Conservation (phyloP, 257 asterid species). For the Nicotiana noctiflora region DNA sequence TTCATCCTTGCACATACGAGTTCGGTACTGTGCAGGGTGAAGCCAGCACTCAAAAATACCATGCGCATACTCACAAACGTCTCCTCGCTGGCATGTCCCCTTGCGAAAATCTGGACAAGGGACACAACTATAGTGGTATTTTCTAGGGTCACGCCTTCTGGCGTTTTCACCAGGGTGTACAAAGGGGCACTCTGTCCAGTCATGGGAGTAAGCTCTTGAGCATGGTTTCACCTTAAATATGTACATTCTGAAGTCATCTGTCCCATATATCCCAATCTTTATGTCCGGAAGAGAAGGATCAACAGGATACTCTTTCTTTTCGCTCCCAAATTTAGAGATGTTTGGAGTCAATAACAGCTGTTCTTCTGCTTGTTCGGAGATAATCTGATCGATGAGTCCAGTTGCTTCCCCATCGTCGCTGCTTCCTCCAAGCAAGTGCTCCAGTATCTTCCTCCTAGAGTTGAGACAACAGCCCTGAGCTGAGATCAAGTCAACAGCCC, state of each 20-base stretch:
- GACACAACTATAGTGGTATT: constrained; percentile 34
- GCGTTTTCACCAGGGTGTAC: constrained; percentile 44
- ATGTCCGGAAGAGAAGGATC: constrained; percentile 46
- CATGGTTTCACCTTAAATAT: constrained; percentile 39
- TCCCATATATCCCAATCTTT: constrained; percentile 31
- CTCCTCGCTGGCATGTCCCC: constrained; percentile 32
- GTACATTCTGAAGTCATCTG: constrained; percentile 42
- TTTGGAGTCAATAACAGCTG: constrained; percentile 11
- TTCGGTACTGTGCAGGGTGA: constrained; percentile 43
- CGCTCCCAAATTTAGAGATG: constrained; percentile 14
- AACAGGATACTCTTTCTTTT: constrained; percentile 37
- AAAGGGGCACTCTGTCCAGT: constrained; percentile 44
- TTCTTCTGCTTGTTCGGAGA: constrained; percentile 11
- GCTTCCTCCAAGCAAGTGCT: constrained; percentile 15
- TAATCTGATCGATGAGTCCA: constrained; percentile 6
- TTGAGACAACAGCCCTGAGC: background rate
- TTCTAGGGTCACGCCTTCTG: constrained; percentile 42
- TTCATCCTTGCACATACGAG: constrained; percentile 41
- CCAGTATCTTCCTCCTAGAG: constrained; percentile 23
- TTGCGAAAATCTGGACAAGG: constrained; percentile 40
- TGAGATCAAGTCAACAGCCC: constrained; percentile 27
- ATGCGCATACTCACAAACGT: constrained; percentile 39
- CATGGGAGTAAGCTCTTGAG: constrained; percentile 39
- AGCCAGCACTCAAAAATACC: constrained; percentile 47
- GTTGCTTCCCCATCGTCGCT: background rate